Conservation (phyloP, 1,139 yeast genomes). For the Entelexis paramagnoliae region DNA sequence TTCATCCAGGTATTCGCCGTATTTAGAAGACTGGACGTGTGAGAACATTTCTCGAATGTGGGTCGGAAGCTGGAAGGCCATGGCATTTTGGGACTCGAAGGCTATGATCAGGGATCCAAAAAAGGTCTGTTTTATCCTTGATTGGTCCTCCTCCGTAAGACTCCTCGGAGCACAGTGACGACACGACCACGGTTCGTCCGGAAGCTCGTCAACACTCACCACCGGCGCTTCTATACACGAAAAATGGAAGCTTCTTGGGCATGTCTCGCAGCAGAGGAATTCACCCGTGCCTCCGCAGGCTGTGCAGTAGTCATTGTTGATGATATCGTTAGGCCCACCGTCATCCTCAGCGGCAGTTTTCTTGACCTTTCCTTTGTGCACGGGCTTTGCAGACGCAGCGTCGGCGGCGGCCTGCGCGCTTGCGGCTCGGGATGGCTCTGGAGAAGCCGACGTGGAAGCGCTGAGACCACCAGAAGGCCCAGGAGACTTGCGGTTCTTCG, state of each 20-base stretch:
- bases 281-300: slow-evolving; percentile 84
- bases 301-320: slow-evolving; percentile 81
- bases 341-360: background rate
- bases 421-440: too few species aligned
- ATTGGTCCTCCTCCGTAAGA: slow-evolving; percentile 23
- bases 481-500: background rate
- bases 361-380: background rate
- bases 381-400: background rate
- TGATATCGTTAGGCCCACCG: slow-evolving; percentile 8
- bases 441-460: background rate
- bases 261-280: slow-evolving; percentile 84
- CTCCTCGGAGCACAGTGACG: slow-evolving; percentile 45
- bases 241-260: slow-evolving; percentile 88
- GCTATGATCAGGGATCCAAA: slow-evolving; percentile 58
- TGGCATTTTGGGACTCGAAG: slow-evolving; percentile 53
- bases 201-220: slow-evolving; percentile 46
- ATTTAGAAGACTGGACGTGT: slow-evolving; percentile 55
- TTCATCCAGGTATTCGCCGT: slow-evolving; percentile 56
- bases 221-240: slow-evolving; percentile 86
- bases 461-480: background rate
- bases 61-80: slow-evolving; percentile 62
- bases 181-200: slow-evolving; percentile 89
- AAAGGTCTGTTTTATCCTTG: slow-evolving; percentile 32
- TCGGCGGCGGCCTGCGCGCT: too few species aligned
- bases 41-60: slow-evolving; percentile 61